Base-by-base conservation (phyloP, 106 monocot genomes). In the Triglochin maritima region DNA sequence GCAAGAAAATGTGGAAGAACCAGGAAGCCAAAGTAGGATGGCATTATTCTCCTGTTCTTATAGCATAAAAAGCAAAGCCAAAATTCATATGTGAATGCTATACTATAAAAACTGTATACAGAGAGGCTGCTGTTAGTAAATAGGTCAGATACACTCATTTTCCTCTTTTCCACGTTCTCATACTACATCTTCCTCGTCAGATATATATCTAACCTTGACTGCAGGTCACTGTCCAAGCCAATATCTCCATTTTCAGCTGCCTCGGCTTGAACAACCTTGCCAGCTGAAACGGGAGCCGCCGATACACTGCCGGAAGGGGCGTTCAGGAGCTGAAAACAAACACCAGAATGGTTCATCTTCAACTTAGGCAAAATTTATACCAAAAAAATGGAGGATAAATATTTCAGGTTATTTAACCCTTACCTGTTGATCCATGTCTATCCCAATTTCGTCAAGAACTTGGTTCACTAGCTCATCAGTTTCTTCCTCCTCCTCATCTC, bases 391-490 rank as follows among this genome's bases (percentile, higher is more conserved):
- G 29, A 29, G 29, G 29, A 29, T 29, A 29, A 29, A 29, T 0
- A 0, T 29, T 29, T 29, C 29, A 29, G 29, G 29, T 29, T 29
- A 29, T 29, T 29, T 0, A 56, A 44, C 10, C 65, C 4, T 2
- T 71, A 87, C 91, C 85, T 89, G 81, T 6, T 87, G 66, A 56
- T 90, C 80, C 65, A 95, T 74, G 72, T 90, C 85, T 9, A 95
- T 95, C 14, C 94, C 94, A 55, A 95, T 95, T 72, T 95, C 94
- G 16, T 95, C 94, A 17, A 95, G 84, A 49, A 95, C 94, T 47
- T 95, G 90, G 76, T 57, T 95, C 14, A 94, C 89, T 3, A 94
- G 87, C 68, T 95, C 94, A 58, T 95, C 89, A 3, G 94, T 90
- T 83, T 95, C 90, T 63, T 79, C 83, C 60, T 90, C 94, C 59